Percentiles rank a stretch among this genome's conserved stretches.
phyloP scores from a whole-genome alignment of 169 alveolate genomes.

The Plasmodium cynomolgi region DNA sequence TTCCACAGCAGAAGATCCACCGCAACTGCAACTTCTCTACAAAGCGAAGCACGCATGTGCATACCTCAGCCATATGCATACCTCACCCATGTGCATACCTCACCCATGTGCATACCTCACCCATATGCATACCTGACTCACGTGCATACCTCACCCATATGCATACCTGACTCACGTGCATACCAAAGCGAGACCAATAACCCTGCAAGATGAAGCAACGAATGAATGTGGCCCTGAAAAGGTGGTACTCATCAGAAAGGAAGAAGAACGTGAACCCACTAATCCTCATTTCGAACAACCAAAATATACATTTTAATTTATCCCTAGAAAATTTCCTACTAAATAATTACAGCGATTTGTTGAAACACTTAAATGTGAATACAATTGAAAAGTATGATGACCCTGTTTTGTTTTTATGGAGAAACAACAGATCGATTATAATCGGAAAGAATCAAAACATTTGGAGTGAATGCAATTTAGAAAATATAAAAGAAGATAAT shows the following conservation, averaged over 20 bases:
- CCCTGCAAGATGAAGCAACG: not conserved
- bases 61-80: not conserved
- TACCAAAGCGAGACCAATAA: not conserved
- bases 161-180: not conserved
- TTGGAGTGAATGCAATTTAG: constrained; percentile 95
- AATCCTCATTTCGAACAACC: constrained; percentile 77
- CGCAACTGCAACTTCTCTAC: not conserved
- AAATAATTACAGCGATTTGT: constrained; percentile 61
- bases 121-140: not conserved
- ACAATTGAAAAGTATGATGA: constrained; percentile 54
- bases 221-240: not conserved
- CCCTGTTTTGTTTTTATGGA: constrained; percentile 93
- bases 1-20: not conserved
- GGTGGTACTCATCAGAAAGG: constrained; percentile 13
- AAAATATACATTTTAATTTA: constrained; percentile 82
- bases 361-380: constrained; percentile 48
- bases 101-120: too few species aligned
- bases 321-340: constrained; percentile 82
- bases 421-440: constrained; percentile 92
- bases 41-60: not conserved
- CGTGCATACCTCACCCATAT: not conserved
- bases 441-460: constrained; percentile 95
- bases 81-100: not conserved
- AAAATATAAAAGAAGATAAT: constrained; percentile 85
- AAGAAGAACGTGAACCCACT: constrained; percentile 6